Base-by-base conservation (phyloP, 2,329 filamentous ascomycete species). In the Pseudocercospora pini-densiflorae region DNA sequence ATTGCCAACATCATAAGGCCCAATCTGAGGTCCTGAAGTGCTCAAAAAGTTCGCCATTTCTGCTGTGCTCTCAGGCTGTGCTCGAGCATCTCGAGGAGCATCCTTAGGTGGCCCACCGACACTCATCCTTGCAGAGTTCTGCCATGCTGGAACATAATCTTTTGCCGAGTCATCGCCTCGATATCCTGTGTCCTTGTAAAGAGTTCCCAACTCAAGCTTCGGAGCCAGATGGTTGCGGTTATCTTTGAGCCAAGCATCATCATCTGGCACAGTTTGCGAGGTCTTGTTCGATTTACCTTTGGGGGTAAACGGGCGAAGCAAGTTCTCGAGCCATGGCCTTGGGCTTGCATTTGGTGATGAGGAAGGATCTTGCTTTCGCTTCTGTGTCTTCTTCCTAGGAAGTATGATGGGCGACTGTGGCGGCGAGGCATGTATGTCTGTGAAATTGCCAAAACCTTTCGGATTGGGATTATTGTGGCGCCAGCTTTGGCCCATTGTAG, bases 21-120 rank as follows among this genome's bases (percentile, higher is more conserved):
- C 47, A 2, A 7, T 8, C 4, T n/a, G 12, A 19, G 55, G 55
- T 3, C 55, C 31, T 14, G 31, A 58, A 19, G n/a, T 36, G 16
- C 19, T 58, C 9, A 58, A 19, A 14, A 36, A 58, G 14, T 58
- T 19, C 10, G 55, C 55, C 55, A 58, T 58, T 12, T 43, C 55
- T 23, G 31, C 19, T n/a, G 55, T 58, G 31, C 31, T 58, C 23
- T 72, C 87, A 94, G 10, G 82, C 92, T 62, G 55, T 57, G 23
- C 90, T 90, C 14, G 90, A 93, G 76, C 91, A 94, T 77, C 92
- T 92, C 1, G 90, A 91, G 16, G 79, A 93, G 23, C 79, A 94
- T 61, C 85, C 36, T 31, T n/a, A 19, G 31, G 31, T 43, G 55
- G 55, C 3, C 31, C 31, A 24, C 55, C 55, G 2, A 58, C 55